phyloP scores from a whole-genome alignment of 768 basidiomycete species.

The Rubroboletus pulcherrimus region DNA sequence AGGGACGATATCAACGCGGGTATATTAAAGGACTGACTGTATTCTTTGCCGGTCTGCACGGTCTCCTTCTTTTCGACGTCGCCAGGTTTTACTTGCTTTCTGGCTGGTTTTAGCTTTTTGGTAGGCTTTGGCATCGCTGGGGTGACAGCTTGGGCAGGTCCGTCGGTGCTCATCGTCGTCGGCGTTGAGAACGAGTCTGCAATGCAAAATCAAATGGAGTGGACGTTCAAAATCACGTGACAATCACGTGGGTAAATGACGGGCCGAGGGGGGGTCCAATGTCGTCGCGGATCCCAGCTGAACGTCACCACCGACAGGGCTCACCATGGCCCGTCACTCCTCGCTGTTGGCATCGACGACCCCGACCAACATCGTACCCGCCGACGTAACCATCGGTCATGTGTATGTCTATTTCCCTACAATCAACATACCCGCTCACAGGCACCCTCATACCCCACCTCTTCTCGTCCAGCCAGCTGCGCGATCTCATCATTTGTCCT shows the following conservation, averaged over 20 bases:
- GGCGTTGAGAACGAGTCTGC: neutral
- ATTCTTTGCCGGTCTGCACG: slow-evolving; percentile 92
- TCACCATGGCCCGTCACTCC: slow-evolving; percentile 45
- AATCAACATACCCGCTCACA: neutral
- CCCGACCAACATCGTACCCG: slow-evolving; percentile 40
- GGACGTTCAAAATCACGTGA: slow-evolving; percentile 20
- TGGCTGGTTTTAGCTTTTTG: slow-evolving; percentile 85
- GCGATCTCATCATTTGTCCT: slow-evolving; percentile 77
- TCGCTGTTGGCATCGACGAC: slow-evolving; percentile 41
- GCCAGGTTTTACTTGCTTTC: slow-evolving; percentile 88
- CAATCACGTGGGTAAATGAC: slow-evolving; percentile 14
- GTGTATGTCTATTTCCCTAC: slow-evolving; percentile 42
- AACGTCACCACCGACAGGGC: slow-evolving; percentile 10
- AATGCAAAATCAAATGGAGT: neutral
- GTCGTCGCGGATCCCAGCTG: neutral
- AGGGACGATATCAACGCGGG: neutral
- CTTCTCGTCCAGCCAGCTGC: slow-evolving; percentile 53
- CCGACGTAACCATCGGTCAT: slow-evolving; percentile 56
- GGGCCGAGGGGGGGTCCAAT: slow-evolving; percentile 11
- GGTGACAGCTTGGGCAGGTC: slow-evolving; percentile 14
- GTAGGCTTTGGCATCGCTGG: slow-evolving; percentile 25
- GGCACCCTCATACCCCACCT: slow-evolving; percentile 8
- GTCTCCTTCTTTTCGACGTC: slow-evolving; percentile 88
- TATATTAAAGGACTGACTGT: slow-evolving; percentile 59
- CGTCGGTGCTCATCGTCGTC: slow-evolving; percentile 32